phyloP scores from a whole-genome alignment of 1,139 yeast genomes.

The Saccharomycopsis hybrid region DNA sequence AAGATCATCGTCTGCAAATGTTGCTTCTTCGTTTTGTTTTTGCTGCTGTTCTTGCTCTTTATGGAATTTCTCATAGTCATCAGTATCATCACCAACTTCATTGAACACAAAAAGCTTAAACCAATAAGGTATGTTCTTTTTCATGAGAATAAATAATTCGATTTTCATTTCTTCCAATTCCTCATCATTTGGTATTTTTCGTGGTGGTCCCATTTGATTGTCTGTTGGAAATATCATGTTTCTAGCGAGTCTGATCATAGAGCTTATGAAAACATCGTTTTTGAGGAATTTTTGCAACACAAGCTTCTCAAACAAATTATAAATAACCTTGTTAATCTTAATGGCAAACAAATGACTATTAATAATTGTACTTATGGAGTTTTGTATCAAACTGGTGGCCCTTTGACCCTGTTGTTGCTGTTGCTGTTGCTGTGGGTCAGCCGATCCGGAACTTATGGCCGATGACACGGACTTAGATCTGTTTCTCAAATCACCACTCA shows the following conservation, averaged over 20 bases:
- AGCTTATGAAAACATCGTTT: constrained; percentile 25
- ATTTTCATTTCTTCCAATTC: constrained; percentile 20
- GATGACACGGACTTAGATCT: constrained; percentile 8
- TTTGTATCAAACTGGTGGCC: constrained; percentile 7
- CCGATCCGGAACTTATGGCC: not conserved
- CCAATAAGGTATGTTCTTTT: constrained; percentile 20
- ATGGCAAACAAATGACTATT: constrained; percentile 26
- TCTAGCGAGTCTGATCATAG: constrained; percentile 28
- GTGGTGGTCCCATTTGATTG: constrained; percentile 37
- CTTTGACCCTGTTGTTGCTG: not conserved
- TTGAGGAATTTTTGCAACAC: constrained; percentile 22
- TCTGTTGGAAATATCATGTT: constrained; percentile 33
- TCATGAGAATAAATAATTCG: constrained; percentile 19
- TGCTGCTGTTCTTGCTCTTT: not conserved
- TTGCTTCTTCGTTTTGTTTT: not conserved
- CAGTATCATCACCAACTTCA: constrained; percentile 13
- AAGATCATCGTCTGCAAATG: not conserved
- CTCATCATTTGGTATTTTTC: constrained; percentile 23
- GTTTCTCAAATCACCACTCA: constrained; percentile 1
- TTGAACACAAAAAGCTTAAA: constrained; percentile 19
- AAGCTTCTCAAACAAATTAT: constrained; percentile 26
- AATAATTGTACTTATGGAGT: constrained; percentile 14
- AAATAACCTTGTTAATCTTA: constrained; percentile 23
- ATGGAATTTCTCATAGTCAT: not conserved
- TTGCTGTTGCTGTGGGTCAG: not conserved